Evolutionary conservation across 2,329 filamentous ascomycete species (phyloP), one percentile per base, ranked within the genome.

Genomic region (Rutstroemia sp.): DNA sequence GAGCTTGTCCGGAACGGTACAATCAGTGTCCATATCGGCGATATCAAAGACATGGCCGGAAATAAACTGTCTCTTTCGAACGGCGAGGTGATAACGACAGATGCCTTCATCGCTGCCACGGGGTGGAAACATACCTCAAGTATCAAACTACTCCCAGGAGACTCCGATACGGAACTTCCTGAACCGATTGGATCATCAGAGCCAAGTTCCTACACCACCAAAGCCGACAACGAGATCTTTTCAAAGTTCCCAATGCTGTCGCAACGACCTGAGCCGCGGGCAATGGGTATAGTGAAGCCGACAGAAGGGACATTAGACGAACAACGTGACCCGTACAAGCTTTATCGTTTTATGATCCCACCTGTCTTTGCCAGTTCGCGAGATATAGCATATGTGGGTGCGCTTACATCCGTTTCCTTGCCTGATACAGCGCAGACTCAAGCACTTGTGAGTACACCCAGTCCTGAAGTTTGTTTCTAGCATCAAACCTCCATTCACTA

Each of bases 111-210:
- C 57, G 81, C 76, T 62, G 76, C 75, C 18, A 85, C 81, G 0
- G 83, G 83, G 2, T 86, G 82, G 82, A 77, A 79, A 61, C 73
- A 78, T 45, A 68, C 72, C 2, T 75, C 79, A 1, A 73, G 78
- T 0, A 67, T 86, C 51, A 75, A 74, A 47, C 83, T 84, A 63
- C 41, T 79, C 9, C 75, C 77, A 18, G 73, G 78, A 49, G 73
- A 76, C 30, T 65, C 61, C 9, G 72, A 77, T 25, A 68, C 80
- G 2, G 80, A 80, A 10, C 65, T 83, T 16, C 79, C 80, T 2
- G 75, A 77, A 61, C 61, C 14, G 68, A 70, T 27, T 65, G 75
- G 12, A 70, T 18, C 44, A 21, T 70, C 3, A 61, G 30, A 57
- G 38, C 48, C 41, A 39, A 18, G 72, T 14, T 66, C 72, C 1